Base-by-base conservation (phyloP, 495 filamentous ascomycete genomes). In the Penicillium coprophilum region DNA sequence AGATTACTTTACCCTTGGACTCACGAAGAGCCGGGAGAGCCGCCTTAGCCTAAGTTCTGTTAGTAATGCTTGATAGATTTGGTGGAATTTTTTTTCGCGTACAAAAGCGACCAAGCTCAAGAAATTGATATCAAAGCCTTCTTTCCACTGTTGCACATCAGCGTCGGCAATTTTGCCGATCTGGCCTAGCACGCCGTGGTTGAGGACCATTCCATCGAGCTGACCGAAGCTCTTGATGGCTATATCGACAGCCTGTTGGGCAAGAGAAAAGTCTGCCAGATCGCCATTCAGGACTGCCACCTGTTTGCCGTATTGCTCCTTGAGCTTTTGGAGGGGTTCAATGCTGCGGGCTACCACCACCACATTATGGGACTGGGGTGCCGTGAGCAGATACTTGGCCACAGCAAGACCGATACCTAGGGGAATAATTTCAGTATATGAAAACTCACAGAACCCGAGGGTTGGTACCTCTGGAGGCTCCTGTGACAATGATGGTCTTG, bases 151-250 rank as follows among this genome's bases (percentile, higher is more conserved):
- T 53, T 89, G 81, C 0, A 80, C 60, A 48, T 82, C 79, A 7
- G 79, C 75, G 19, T 91, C 78, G 12, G 73, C 83, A 47, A 97
- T 74, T 53, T 82, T 86, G 21, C 82, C 83, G n/a, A 96, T 87
- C 17, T 92, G 91, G 19, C 84, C 80, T 34, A 98, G 70, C 8
- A 86, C 78, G 4, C 91, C 92, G 67, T 98, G 94, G 67, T 97
- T 97, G 39, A 98, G 71, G 19, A 97, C 84, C 41, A 98, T 65
- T 0, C 87, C 87, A 65, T 98, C 91, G 7, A 97, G 72, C 28
- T 71, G 76, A n/a, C 85, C 83, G 64, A 90, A 97, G 0, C 76
- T 66, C 28, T 80, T 73, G 6, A 88, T 48, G 0, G 91, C 84
- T 7, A 84, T 73, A 3, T 87, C 79, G 11, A 88, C 83, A 2